Evolutionary conservation across 1,284 basidiomycete genomes (phyloP), one percentile per base, ranked within the genome.

Genomic region (Irpex sp.): DNA sequence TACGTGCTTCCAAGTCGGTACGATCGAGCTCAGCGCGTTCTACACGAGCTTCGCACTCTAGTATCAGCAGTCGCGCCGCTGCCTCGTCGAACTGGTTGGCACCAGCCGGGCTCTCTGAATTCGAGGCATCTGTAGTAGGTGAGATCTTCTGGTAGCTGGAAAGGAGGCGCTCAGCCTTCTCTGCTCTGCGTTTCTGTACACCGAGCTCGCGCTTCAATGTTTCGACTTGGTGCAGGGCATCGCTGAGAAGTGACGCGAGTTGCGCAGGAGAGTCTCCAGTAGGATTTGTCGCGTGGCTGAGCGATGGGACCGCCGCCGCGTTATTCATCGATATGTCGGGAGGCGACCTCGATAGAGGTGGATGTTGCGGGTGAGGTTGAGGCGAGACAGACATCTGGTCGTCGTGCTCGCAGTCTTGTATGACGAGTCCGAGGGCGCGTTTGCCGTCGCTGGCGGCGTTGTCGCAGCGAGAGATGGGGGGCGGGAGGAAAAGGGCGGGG

Each of bases 221-320:
- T 11, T 88, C 87, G 55, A 75, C 71, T 59, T 89, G 85, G 64
- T 75, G 76, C 66, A 83, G 82, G 59, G 81, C 77, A 34, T 79
- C 76, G 5, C 82, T 71, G 71, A 89, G 84, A 48, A 89, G 78
- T 4, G 76, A 69, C 13, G 87, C 85, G 68, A 89, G 84, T 64
- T 83, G 80, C 1, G 84, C 74, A 66, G 82, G 78, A 38, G 78
- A 75, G n/a, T 71, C 69, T 60, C 67, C 70, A 0, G 68, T 38
- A 8, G 56, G 54, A 38, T 63, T 61, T 59, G 65, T 61, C 38
- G 67, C 58, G 19, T 62, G 60, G 38, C 54, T 59, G 5, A 62
- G 40, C 38, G 60, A 60, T 17, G 64, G 38, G 17, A 57, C 55
- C 19, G 40, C 11, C 15, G 64, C 11, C 15, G 64, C 15, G 34